A percentile compares a stretch with the other conserved stretches of the same genome.
phyloP scores from a whole-genome alignment of 2,329 filamentous ascomycete genomes.

The Epichloe sp. region DNA sequence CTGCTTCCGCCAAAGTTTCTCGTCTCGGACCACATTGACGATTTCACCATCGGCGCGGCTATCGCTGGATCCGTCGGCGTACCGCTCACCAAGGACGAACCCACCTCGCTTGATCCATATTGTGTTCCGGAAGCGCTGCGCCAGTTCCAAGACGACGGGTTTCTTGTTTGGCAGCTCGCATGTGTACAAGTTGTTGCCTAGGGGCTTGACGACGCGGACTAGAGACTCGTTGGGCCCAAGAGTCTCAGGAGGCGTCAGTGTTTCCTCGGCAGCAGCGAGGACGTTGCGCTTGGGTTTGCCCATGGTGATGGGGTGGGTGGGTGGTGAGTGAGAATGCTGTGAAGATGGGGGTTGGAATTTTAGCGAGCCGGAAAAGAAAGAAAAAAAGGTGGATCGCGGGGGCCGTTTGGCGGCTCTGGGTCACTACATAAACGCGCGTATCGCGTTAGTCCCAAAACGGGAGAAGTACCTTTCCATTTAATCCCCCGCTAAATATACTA shows the following conservation, averaged over 20 bases:
- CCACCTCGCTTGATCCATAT: conserved; percentile 88
- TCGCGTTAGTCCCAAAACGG: too few species aligned
- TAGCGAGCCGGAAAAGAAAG: too few species aligned
- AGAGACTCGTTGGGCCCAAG: conserved; percentile 52
- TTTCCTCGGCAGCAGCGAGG: conserved; percentile 63
- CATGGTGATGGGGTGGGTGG: conserved; percentile 12
- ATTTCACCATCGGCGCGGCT: conserved; percentile 82
- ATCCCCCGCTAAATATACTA: too few species aligned
- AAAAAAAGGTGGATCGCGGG: too few species aligned
- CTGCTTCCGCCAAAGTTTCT: conserved; percentile 84
- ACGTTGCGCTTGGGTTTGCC: conserved; percentile 52
- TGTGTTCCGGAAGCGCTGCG: conserved; percentile 73
- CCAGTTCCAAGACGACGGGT: conserved; percentile 64
- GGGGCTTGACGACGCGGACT: conserved; percentile 65
- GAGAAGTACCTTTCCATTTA: too few species aligned
- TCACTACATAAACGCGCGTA: too few species aligned
- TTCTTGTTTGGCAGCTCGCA: conserved; percentile 58
- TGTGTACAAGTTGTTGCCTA: conserved; percentile 81
- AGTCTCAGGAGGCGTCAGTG: conserved; percentile 43
- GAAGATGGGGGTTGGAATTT: not conserved
- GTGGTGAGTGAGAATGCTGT: not conserved
- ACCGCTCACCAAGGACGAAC: conserved; percentile 69
- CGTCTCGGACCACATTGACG: conserved; percentile 80
- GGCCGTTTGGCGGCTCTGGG: too few species aligned
- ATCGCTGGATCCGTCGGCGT: conserved; percentile 49